Percentiles rank a stretch among this genome's conserved stretches.
These are phyloP conservation scores for Tricholoma sp. DNA, from an alignment of 768 basidiomycete genomes.

Conservation along the genomic window DNA sequence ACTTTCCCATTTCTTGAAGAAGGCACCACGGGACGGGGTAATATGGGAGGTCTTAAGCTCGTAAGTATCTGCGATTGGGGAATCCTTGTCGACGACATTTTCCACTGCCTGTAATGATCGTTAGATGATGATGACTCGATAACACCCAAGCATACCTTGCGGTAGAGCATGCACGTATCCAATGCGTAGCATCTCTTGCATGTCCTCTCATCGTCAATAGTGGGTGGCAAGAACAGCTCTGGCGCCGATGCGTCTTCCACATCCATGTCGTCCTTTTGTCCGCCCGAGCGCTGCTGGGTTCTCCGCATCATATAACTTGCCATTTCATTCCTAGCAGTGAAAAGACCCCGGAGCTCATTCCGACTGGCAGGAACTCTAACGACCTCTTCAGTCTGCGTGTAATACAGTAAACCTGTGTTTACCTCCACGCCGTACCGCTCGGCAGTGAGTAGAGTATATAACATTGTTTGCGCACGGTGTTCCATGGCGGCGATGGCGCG, in stretches of 20 bases:
- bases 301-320: constrained; percentile 70
- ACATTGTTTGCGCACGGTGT: constrained; percentile 96
- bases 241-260: constrained; percentile 13
- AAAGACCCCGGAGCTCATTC: constrained; percentile 81
- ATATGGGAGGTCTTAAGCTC: constrained; percentile 79
- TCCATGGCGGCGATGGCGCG: constrained; percentile 71
- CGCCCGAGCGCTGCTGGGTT: constrained; percentile 16
- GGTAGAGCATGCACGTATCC: constrained; percentile 92
- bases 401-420: constrained; percentile 83
- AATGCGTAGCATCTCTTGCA: constrained; percentile 81
- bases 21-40: constrained; percentile 55
- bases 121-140: constrained; percentile 6
- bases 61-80: constrained; percentile 65
- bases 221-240: constrained; percentile 75
- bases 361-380: constrained; percentile 73
- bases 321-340: constrained; percentile 81
- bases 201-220: constrained; percentile 73
- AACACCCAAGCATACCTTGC: constrained; percentile 47
- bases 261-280: constrained; percentile 7
- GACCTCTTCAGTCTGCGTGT: constrained; percentile 88
- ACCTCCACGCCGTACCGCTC: constrained; percentile 88
- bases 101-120: constrained; percentile 56
- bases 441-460: constrained; percentile 86
- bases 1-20: constrained; percentile 90
- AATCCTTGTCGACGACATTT: constrained; percentile 44